Evolutionary conservation across 768 basidiomycete species (phyloP).

Genomic region (Collybia sordida): DNA sequence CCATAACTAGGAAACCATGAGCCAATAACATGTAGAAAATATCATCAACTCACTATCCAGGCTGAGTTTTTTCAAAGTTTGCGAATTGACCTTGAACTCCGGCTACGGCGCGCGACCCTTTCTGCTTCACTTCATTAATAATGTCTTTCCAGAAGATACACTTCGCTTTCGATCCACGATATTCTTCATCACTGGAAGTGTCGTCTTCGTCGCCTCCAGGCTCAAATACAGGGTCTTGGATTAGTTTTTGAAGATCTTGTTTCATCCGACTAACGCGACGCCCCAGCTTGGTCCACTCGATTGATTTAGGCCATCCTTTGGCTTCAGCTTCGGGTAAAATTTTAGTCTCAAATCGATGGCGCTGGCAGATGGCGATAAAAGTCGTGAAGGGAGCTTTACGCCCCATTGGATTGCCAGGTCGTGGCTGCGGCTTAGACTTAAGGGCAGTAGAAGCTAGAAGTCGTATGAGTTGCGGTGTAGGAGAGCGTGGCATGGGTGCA

Average conservation of each 20-base stretch:
- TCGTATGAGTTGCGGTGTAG: conserved; percentile 56
- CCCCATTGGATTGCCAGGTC: conserved; percentile 69
- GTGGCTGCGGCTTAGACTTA: conserved; percentile 60
- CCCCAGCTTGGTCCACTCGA: conserved; percentile 61
- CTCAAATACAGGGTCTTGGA: conserved; percentile 39
- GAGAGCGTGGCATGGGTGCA: conserved; percentile 57
- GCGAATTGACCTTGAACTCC: conserved; percentile 76
- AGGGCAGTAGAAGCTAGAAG: conserved; percentile 51
- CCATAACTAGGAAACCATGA: conserved; percentile 64
- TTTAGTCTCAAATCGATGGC: conserved; percentile 75
- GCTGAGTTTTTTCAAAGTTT: conserved; percentile 79
- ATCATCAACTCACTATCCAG: conserved; percentile 73
- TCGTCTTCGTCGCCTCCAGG: conserved; percentile 16
- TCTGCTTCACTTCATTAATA: conserved; percentile 58
- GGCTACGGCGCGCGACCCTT: conserved; percentile 63
- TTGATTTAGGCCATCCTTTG: conserved; percentile 75
- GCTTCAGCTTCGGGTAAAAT: conserved; percentile 69
- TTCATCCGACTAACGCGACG: conserved; percentile 54
- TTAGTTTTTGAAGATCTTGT: conserved; percentile 43
- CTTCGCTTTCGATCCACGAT: conserved; percentile 30
- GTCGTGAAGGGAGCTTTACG: conserved; percentile 51
- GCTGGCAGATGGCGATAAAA: conserved; percentile 71
- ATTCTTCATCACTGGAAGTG: background rate
- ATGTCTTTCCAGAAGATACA: conserved; percentile 72
- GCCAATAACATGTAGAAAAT: background rate